Percentiles rank a stretch among this genome's conserved stretches.
These are phyloP conservation scores for Calonectria multiphialidica DNA, from an alignment of 2,329 filamentous ascomycete species.

Conservation along the genomic window DNA sequence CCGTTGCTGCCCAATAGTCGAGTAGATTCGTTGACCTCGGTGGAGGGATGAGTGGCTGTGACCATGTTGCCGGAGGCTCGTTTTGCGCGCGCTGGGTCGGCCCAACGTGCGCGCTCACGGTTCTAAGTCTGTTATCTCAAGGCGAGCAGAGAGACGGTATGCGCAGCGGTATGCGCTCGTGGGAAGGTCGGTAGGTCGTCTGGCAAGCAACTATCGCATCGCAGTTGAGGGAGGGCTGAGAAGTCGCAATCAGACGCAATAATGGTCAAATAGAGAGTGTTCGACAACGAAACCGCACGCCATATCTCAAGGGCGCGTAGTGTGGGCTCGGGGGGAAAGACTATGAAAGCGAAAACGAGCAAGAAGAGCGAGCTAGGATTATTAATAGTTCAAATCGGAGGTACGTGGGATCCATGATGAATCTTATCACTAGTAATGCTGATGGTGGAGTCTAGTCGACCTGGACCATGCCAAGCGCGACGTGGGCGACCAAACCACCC, in stretches of 20 bases:
- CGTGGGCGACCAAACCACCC: not conserved
- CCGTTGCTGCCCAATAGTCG: constrained; percentile 51
- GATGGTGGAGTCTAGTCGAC: constrained; percentile 19
- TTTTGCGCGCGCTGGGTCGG: constrained; percentile 9
- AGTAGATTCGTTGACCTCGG: constrained; percentile 50
- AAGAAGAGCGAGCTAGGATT: constrained; percentile 6
- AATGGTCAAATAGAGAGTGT: not conserved
- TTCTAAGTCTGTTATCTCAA: not conserved
- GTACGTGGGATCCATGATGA: constrained; percentile 19
- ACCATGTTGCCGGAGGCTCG: not conserved
- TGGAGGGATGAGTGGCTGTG: not conserved
- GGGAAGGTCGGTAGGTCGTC: not conserved
- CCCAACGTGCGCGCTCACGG: not conserved
- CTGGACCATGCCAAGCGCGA: constrained; percentile 13
- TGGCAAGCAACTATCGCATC: constrained; percentile 16
- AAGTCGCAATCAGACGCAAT: constrained; percentile 4
- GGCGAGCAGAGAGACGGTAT: not conserved
- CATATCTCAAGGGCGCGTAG: not conserved
- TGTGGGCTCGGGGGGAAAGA: not conserved
- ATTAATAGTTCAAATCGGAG: constrained; percentile 14
- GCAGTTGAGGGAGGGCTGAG: not conserved
- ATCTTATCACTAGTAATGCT: constrained; percentile 1
- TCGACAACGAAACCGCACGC: not conserved
- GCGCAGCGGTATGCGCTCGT: constrained; percentile 1
- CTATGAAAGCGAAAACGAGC: not conserved